phyloP scores from a whole-genome alignment of 768 basidiomycete species.

The Macrocybe gigantea region DNA sequence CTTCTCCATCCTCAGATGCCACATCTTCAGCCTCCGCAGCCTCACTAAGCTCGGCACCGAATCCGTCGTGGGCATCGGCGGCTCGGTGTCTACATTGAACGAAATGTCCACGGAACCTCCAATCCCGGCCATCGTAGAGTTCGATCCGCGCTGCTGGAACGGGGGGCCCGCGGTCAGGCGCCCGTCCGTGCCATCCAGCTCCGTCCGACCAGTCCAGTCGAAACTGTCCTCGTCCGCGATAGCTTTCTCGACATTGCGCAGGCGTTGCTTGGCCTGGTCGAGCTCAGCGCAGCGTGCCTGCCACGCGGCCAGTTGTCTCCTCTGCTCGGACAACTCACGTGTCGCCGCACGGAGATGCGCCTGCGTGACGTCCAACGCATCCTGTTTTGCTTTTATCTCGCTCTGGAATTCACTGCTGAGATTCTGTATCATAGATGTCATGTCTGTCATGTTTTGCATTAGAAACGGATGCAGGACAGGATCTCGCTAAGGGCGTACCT shows the following conservation, averaged over 20 bases:
- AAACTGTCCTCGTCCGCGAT: conserved; percentile 73
- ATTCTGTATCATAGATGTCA: conserved; percentile 78
- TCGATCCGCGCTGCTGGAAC: conserved; percentile 65
- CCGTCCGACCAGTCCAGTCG: conserved; percentile 82
- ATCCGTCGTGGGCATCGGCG: conserved; percentile 59
- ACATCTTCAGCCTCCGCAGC: conserved; percentile 71
- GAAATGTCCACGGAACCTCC: conserved; percentile 60
- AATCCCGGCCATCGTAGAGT: conserved; percentile 61
- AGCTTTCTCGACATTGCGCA: conserved; percentile 80
- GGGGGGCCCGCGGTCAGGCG: conserved; percentile 46
- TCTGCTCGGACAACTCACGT: conserved; percentile 84
- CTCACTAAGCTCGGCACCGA: conserved; percentile 56
- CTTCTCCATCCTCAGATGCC: conserved; percentile 78
- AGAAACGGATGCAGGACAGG: background rate
- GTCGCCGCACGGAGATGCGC: conserved; percentile 86
- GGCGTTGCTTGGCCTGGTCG: conserved; percentile 75
- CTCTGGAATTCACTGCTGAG: conserved; percentile 73
- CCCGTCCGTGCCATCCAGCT: conserved; percentile 34
- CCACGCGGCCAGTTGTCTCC: conserved; percentile 77
- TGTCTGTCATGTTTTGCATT: conserved; percentile 42
- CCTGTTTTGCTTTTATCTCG: conserved; percentile 85
- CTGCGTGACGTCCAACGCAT: conserved; percentile 81
- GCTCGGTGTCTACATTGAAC: conserved; percentile 66
- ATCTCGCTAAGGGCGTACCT: conserved; percentile 33
- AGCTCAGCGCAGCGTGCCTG: conserved; percentile 69